Conservation (phyloP, 164 flowering plant species). For the Chloranthus sessilifolius region DNA sequence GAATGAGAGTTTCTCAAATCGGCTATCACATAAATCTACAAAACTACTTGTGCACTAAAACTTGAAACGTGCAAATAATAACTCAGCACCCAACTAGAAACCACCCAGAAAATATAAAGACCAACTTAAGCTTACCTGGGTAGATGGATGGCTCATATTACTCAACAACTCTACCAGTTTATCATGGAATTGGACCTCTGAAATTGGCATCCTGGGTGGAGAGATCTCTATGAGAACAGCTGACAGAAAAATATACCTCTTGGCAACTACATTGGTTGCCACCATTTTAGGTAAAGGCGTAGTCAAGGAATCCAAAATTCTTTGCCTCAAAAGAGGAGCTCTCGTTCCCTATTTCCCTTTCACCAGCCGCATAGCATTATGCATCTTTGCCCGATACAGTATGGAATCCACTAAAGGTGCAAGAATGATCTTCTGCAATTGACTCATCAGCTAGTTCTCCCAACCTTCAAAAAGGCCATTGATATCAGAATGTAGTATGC, state of each 20-base stretch:
- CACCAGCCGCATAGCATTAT: slow-evolving; percentile 92
- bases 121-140: slow-evolving; percentile 81
- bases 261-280: slow-evolving; percentile 71
- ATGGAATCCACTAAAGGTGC: slow-evolving; percentile 85
- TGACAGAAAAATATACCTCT: slow-evolving; percentile 83
- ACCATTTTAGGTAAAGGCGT: slow-evolving; percentile 71
- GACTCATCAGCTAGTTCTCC: slow-evolving; percentile 77
- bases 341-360: slow-evolving; percentile 81
- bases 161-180: slow-evolving; percentile 59
- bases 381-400: slow-evolving; percentile 97
- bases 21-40: too few species aligned
- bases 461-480: slow-evolving; percentile 69
- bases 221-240: slow-evolving; percentile 82
- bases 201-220: slow-evolving; percentile 62
- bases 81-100: too few species aligned
- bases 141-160: slow-evolving; percentile 89
- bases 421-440: slow-evolving; percentile 56
- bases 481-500: slow-evolving; percentile 87
- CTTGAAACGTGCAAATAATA: too few species aligned
- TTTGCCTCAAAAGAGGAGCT: slow-evolving; percentile 71
- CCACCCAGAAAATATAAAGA: too few species aligned
- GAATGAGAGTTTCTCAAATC: too few species aligned
- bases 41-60: too few species aligned
- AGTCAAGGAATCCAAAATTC: slow-evolving; percentile 64
- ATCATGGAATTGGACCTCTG: slow-evolving; percentile 60